Evolutionary conservation across 495 filamentous ascomycete species (phyloP).

Genomic region (Saxophila tyrrhenica): DNA sequence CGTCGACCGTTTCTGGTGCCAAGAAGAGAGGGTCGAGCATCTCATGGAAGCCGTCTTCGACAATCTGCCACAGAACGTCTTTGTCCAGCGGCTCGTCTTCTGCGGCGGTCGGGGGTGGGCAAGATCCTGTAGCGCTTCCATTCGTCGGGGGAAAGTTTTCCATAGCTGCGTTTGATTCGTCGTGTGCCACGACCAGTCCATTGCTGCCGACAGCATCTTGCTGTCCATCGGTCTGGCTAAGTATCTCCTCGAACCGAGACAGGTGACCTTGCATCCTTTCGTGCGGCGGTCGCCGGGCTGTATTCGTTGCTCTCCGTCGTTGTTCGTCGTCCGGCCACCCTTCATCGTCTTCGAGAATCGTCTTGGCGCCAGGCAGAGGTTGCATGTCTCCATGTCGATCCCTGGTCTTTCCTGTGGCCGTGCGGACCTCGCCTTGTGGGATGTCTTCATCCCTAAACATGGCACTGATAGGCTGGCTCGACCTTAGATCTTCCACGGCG

Average conservation of each 20-base stretch:
- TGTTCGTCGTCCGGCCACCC: constrained; percentile 2
- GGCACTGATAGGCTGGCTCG: constrained; percentile 28
- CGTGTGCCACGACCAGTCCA: constrained; percentile 8
- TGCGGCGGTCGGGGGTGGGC: background rate
- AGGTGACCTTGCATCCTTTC: constrained; percentile 58
- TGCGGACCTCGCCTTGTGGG: constrained; percentile 10
- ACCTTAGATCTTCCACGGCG: constrained; percentile 9
- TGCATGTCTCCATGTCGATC: constrained; percentile 12
- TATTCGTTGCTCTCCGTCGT: constrained; percentile 7
- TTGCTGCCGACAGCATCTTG: background rate
- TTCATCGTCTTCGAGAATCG: constrained; percentile 12
- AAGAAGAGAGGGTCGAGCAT: constrained; percentile 78
- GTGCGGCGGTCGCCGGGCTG: constrained; percentile 44
- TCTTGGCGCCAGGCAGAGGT: constrained; percentile 7
- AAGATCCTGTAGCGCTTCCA: background rate
- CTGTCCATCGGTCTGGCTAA: constrained; percentile 58
- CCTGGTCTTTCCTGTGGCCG: constrained; percentile 10
- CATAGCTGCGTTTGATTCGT: constrained; percentile 22
- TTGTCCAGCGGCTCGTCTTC: background rate
- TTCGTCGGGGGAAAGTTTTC: background rate
- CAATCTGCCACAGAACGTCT: constrained; percentile 81
- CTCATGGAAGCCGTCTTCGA: constrained; percentile 85
- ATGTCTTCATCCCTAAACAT: constrained; percentile 24
- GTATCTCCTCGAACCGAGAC: constrained; percentile 45
- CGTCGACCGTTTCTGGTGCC: constrained; percentile 62